phyloP scores from a whole-genome alignment of 306 rosid species.

The Castanospermum australe region DNA sequence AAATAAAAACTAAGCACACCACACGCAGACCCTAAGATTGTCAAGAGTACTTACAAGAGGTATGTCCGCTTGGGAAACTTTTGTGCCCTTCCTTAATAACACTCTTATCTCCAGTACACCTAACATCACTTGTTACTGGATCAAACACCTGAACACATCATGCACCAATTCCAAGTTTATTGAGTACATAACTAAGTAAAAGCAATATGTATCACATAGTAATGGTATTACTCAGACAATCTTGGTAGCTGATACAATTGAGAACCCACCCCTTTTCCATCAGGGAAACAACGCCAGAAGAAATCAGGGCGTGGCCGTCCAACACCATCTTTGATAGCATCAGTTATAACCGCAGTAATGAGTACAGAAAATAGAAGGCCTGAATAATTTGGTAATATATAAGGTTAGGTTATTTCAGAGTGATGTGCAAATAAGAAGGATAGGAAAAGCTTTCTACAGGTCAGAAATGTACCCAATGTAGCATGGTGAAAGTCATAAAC shows the following conservation, averaged over 20 bases:
- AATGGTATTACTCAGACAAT: conserved; percentile 6
- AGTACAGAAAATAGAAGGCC: conserved; percentile 86
- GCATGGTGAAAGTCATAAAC: conserved; percentile 93
- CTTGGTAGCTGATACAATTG: neutral
- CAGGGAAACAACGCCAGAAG: conserved; percentile 97
- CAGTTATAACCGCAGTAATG: conserved; percentile 81
- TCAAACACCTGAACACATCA: conserved; percentile 64
- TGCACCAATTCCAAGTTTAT: conserved; percentile 14
- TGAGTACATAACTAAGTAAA: conserved; percentile 15
- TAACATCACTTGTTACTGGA: conserved; percentile 52
- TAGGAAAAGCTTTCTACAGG: neutral
- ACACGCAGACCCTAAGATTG: conserved; percentile 17
- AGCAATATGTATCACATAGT: conserved; percentile 14
- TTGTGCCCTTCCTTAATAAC: conserved; percentile 92
- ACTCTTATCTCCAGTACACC: conserved; percentile 62
- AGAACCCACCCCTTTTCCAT: conserved; percentile 76
- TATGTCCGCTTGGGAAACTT: conserved; percentile 97
- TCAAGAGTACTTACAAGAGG: conserved; percentile 70
- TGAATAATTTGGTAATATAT: conserved; percentile 36
- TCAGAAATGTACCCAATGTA: conserved; percentile 57
- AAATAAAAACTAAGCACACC: neutral
- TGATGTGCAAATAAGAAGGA: conserved; percentile 8
- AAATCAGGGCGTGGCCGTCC: conserved; percentile 97
- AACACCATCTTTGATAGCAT: conserved; percentile 89
- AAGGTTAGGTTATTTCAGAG: neutral